Conservation (phyloP, 2,329 filamentous ascomycete species). For the Bipolaris bicolor region DNA sequence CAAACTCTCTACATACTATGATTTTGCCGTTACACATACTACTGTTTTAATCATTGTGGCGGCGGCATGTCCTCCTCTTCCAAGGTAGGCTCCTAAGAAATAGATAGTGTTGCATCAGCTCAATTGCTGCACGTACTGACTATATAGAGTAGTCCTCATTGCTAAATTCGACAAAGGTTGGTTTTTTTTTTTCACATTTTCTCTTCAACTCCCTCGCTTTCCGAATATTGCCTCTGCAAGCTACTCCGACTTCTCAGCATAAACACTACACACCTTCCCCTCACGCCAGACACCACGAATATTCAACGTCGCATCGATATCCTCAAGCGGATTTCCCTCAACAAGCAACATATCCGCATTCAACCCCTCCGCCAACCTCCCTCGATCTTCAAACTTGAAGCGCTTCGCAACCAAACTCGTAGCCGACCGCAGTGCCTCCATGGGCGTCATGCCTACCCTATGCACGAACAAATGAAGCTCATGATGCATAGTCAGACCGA, state of each 20-base stretch:
- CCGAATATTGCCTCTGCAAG: too few relatives aligned
- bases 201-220: too few relatives aligned
- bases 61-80: too few relatives aligned
- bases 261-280: conserved; percentile 39
- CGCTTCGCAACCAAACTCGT: conserved; percentile 50
- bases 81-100: too few relatives aligned
- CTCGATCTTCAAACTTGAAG: conserved; percentile 52
- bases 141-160: too few relatives aligned
- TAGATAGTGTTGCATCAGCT: too few relatives aligned
- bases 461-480: conserved; percentile 52
- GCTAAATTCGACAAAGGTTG: too few relatives aligned
- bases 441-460: conserved; percentile 51
- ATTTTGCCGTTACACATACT: too few relatives aligned
- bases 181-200: too few relatives aligned
- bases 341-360: conserved; percentile 54
- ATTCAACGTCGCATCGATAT: conserved; percentile 51
- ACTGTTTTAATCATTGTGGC: too few relatives aligned
- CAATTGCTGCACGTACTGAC: too few relatives aligned
- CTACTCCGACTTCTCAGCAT: conserved; percentile 27
- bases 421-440: conserved; percentile 51
- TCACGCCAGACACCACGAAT: conserved; percentile 54
- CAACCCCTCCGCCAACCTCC: conserved; percentile 48
- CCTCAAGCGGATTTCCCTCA: conserved; percentile 51
- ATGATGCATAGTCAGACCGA: conserved; percentile 52
- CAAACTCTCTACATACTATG: too few relatives aligned